Evolutionary conservation across 2,329 filamentous ascomycete genomes (phyloP).

Genomic region (Ophiostoma piceae): DNA sequence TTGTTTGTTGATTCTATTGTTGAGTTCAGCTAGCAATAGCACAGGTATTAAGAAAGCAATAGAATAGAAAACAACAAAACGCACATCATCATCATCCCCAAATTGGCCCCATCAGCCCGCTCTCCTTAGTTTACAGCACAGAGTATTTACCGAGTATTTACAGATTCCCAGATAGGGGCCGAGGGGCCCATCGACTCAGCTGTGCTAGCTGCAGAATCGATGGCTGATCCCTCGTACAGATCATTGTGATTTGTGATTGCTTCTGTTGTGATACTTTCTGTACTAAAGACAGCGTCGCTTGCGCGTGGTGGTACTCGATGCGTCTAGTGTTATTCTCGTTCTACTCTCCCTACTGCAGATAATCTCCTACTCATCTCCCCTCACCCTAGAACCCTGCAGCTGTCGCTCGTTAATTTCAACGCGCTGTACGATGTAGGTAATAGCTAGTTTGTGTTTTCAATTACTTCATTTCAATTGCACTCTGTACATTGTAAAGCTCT

Average conservation of each 20-base stretch:
- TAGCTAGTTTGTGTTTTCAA: too few species aligned
- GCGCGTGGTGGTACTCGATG: not conserved
- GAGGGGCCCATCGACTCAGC: not conserved
- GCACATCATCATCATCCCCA: constrained; percentile 13
- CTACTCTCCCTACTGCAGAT: not conserved
- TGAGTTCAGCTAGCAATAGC: not conserved
- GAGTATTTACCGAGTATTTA: too few species aligned
- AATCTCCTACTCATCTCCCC: constrained; percentile 1
- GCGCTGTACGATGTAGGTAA: too few species aligned
- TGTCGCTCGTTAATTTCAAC: not conserved
- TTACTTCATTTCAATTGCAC: too few species aligned
- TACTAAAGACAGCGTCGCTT: not conserved
- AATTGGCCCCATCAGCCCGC: constrained; percentile 5
- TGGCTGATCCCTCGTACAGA: not conserved
- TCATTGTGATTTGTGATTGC: not conserved
- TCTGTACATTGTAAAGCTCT: too few species aligned
- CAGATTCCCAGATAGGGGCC: too few species aligned
- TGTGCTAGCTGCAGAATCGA: not conserved
- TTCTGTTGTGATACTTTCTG: not conserved
- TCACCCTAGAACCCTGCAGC: constrained; percentile 1
- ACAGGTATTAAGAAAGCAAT: not conserved
- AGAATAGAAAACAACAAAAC: not conserved
- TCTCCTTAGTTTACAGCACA: not conserved
- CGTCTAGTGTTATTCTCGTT: not conserved
- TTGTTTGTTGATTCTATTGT: not conserved